A percentile compares a stretch with the other conserved stretches of the same genome.
These are phyloP conservation scores for Austroboletus festivus DNA, from an alignment of 768 basidiomycete species.

Conservation along the genomic window DNA sequence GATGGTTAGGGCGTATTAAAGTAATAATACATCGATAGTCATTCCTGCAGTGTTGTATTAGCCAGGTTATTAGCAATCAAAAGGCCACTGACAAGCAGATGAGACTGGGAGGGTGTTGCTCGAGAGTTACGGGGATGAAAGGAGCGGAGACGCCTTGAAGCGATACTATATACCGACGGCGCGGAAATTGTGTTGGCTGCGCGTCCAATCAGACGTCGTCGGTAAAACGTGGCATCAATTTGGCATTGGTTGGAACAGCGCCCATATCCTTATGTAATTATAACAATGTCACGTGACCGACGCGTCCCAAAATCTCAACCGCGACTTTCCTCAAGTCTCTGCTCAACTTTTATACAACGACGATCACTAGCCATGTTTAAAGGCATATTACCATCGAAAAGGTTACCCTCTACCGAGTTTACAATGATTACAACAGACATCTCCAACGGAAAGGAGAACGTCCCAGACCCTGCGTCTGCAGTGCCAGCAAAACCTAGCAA, in stretches of 20 bases:
- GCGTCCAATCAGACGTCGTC: slow-evolving; percentile 26
- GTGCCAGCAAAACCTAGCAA: slow-evolving; percentile 31
- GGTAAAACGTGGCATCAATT: slow-evolving; percentile 14
- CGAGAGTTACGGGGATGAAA: not conserved
- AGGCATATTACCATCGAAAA: slow-evolving; percentile 68
- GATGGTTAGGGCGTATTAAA: slow-evolving; percentile 3
- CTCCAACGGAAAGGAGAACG: slow-evolving; percentile 66
- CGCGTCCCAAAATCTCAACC: slow-evolving; percentile 33
- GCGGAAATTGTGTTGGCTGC: slow-evolving; percentile 27
- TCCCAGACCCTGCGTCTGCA: slow-evolving; percentile 40
- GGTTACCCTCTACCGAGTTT: slow-evolving; percentile 65
- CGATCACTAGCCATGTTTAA: slow-evolving; percentile 83
- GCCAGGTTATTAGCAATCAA: slow-evolving; percentile 2
- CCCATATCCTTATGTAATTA: slow-evolving; percentile 23
- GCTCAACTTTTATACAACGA: too few relatives aligned
- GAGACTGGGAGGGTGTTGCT: not conserved
- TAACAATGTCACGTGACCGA: slow-evolving; percentile 25
- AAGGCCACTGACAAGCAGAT: slow-evolving; percentile 4
- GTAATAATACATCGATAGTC: slow-evolving; percentile 18
- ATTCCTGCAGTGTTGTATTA: slow-evolving; percentile 12
- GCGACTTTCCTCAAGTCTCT: slow-evolving; percentile 13
- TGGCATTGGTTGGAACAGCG: slow-evolving; percentile 9
- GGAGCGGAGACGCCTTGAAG: too few relatives aligned
- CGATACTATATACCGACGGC: slow-evolving; percentile 28
- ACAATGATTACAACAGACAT: slow-evolving; percentile 63